Percentiles rank a stretch among this genome's conserved stretches.
Evolutionary conservation across 2,329 filamentous ascomycete genomes (phyloP).

Genomic region (Botryotinia calthae): DNA sequence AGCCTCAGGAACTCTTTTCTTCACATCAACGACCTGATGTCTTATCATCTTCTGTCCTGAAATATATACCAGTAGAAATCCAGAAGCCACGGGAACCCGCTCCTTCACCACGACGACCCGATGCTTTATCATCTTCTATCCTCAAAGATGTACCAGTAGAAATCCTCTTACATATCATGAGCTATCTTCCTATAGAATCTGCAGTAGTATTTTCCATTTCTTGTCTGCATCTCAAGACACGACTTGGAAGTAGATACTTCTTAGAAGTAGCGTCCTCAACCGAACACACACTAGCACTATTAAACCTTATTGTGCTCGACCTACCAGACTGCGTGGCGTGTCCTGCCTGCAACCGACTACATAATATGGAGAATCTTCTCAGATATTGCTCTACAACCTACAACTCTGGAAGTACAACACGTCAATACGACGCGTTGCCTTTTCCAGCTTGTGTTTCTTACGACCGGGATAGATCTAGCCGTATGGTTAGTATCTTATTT

Average conservation of each 20-base stretch:
- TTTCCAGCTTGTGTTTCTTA: background rate
- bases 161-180: background rate
- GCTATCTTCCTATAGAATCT: background rate
- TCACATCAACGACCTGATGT: background rate
- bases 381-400: background rate
- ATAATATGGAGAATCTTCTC: background rate
- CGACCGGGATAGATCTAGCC: background rate
- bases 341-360: background rate
- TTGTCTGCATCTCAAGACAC: background rate
- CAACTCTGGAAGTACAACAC: background rate
- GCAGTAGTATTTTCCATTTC: background rate
- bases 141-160: background rate
- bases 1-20: background rate
- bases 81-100: background rate
- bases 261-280: background rate
- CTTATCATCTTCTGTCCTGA: background rate
- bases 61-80: background rate
- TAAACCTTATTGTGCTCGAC: background rate
- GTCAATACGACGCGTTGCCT: background rate
- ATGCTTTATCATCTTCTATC: background rate
- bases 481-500: background rate
- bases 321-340: background rate
- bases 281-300: background rate
- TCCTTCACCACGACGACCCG: background rate
- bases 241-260: background rate